Base-by-base conservation (phyloP, 2,329 filamentous ascomycete species). In the Talaromyces sp. region DNA sequence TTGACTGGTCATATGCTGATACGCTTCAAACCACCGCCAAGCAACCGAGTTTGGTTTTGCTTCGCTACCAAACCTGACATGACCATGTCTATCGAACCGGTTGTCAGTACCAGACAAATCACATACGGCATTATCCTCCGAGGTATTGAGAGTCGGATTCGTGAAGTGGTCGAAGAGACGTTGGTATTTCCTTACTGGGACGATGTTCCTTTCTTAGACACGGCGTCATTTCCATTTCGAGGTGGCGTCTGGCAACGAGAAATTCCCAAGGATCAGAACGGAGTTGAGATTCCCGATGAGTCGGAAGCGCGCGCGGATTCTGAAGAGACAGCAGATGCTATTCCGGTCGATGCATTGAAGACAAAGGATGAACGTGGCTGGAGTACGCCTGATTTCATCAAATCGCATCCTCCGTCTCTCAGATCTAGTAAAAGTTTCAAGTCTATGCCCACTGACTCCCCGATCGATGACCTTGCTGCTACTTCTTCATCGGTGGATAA, bases 171-270 rank as follows among this genome's bases (percentile, higher is more conserved):
- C 60, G 89, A 89, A 9, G 94, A 99, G 75, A 96, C 91, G 1
- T 73, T 97, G 19, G 94, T 99, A 2, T 79, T 88, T 57, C 94
- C 94, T 0, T 96, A 96, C 69, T 99, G 94, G 93, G 94, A 99
- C 63, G 94, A 99, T 70, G 82, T 91, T 22, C 91, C 94, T 0
- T 97, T 99, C 72, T 88, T 91, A 69, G 85, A 89, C 65, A 97
- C 91, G 0, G 81, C 86, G 57, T 79, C 84, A 58, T 91, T 96
- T 70, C 76, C 78, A 19, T 91, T 90, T 80, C 83, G 94, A 64
- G 94, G 93, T 10, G 94, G 94, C 0, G 88, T 97, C 19, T 99
- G 85, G 85, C 73, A 79, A 62, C 73, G 77, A 56, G 74, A 76
- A 21, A 63, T 65, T 17, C 70, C 75, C 5, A 81, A 80, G 54